Conservation (phyloP, 1,284 basidiomycete genomes). For the Ustilago vetiveriae region DNA sequence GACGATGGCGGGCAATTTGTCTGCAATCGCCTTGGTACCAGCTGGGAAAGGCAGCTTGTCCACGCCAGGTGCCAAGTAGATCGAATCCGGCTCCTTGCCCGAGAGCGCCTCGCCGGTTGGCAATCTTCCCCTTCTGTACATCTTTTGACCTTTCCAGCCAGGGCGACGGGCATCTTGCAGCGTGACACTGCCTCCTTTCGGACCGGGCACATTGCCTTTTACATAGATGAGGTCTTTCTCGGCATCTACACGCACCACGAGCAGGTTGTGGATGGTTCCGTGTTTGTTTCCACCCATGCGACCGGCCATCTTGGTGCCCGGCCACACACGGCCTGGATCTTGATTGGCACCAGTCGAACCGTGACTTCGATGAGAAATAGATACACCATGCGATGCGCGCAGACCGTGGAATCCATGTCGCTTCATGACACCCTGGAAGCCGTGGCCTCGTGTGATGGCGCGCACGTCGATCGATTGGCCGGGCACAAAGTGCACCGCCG, state of each 20-base stretch:
- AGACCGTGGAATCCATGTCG: slow-evolving; percentile 92
- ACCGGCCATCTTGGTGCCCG: slow-evolving; percentile 98
- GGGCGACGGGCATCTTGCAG: slow-evolving; percentile 64
- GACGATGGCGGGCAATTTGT: slow-evolving; percentile 68
- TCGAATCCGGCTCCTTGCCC: slow-evolving; percentile 76
- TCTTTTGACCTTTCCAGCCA: slow-evolving; percentile 60
- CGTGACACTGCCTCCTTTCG: slow-evolving; percentile 70
- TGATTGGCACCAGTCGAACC: slow-evolving; percentile 91
- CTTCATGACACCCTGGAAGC: slow-evolving; percentile 98
- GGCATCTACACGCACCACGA: slow-evolving; percentile 87
- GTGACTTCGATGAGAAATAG: slow-evolving; percentile 88
- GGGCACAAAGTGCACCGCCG: slow-evolving; percentile 94
- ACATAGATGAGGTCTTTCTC: slow-evolving; percentile 88
- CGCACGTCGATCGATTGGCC: slow-evolving; percentile 95
- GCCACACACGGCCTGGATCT: slow-evolving; percentile 91
- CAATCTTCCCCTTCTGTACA: slow-evolving; percentile 58
- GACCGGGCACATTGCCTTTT: slow-evolving; percentile 72
- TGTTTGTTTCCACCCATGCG: slow-evolving; percentile 78
- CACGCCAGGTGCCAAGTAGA: slow-evolving; percentile 84
- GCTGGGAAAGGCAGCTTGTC: slow-evolving; percentile 89
- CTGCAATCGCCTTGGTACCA: slow-evolving; percentile 81
- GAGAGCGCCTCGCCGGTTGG: slow-evolving; percentile 73
- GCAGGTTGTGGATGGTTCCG: slow-evolving; percentile 76
- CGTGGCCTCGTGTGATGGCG: slow-evolving; percentile 93
- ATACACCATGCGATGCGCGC: slow-evolving; percentile 94